Conservation (phyloP, 345 rosid species). For the Gossypium rotundifolium region DNA sequence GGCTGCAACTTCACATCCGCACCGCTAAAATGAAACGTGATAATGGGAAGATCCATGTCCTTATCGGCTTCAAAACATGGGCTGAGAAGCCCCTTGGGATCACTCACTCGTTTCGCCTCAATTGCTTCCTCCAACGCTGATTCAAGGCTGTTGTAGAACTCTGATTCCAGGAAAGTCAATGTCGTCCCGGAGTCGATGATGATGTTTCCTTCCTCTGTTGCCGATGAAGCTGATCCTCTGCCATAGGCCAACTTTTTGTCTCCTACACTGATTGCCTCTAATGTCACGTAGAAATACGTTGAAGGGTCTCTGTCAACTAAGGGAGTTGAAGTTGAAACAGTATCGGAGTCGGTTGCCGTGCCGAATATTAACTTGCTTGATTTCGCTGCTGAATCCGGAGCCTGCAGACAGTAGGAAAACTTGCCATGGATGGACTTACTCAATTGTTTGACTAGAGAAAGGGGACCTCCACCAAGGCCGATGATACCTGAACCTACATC, state of each 20-base stretch:
- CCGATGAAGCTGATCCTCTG: background rate
- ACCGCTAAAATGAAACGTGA: conserved; percentile 44
- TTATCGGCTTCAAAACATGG: conserved; percentile 22
- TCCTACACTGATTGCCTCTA: conserved; percentile 57
- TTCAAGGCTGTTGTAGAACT: conserved; percentile 31
- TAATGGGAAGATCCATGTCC: conserved; percentile 26
- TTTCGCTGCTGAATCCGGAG: conserved; percentile 12
- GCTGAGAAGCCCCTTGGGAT: conserved; percentile 28
- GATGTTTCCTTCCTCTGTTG: conserved; percentile 32
- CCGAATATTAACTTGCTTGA: conserved; percentile 51
- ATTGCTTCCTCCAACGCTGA: conserved; percentile 22
- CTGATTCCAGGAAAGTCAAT: conserved; percentile 34
- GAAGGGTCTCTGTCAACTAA: conserved; percentile 25
- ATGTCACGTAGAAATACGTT: conserved; percentile 41
- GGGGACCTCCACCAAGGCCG: conserved; percentile 56
- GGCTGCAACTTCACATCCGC: conserved; percentile 34
- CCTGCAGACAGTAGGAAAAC: conserved; percentile 53
- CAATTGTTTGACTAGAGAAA: conserved; percentile 47
- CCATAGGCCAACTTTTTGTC: conserved; percentile 30
- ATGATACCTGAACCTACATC: conserved; percentile 46
- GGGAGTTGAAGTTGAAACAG: conserved; percentile 29
- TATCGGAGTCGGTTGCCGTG: background rate
- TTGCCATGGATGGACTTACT: conserved; percentile 26
- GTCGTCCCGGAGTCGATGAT: conserved; percentile 60
- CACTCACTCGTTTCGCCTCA: conserved; percentile 25